These are phyloP conservation scores for Trypanosoma melophagium DNA, from an alignment of 208 protist species.

Conservation along the genomic window DNA sequence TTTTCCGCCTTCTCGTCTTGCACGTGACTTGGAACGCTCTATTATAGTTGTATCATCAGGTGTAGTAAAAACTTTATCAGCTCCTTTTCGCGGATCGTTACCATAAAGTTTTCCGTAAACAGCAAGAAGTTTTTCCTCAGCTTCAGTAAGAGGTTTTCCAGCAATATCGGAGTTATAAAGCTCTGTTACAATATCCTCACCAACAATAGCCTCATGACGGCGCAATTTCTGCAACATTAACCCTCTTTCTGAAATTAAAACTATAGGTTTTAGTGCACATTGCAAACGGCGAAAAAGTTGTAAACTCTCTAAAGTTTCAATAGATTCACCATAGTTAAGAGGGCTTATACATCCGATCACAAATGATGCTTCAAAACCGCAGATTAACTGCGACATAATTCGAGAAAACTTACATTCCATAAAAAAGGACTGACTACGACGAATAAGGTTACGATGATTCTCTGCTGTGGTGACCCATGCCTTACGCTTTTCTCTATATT, in stretches of 20 bases:
- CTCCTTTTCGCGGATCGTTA: conserved; percentile 23
- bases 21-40: conserved; percentile 16
- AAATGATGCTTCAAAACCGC: conserved; percentile 83
- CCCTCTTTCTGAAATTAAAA: conserved; percentile 74
- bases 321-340: conserved; percentile 71
- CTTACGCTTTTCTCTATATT: conserved; percentile 60
- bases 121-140: conserved; percentile 72
- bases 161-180: conserved; percentile 46
- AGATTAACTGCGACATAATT: conserved; percentile 86
- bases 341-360: conserved; percentile 81
- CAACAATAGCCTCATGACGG: conserved; percentile 59
- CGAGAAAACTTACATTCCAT: conserved; percentile 91
- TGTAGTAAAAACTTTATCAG: not conserved
- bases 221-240: conserved; percentile 66
- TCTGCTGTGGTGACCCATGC: conserved; percentile 39
- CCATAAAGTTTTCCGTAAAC: conserved; percentile 51
- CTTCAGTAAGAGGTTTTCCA: conserved; percentile 82
- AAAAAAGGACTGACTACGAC: conserved; percentile 87
- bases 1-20: conserved; percentile 17
- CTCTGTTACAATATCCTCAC: conserved; percentile 45
- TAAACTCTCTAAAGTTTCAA: conserved; percentile 84
- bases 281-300: conserved; percentile 77
- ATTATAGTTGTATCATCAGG: conserved; percentile 2
- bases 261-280: conserved; percentile 56
- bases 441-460: conserved; percentile 66